These are phyloP conservation scores for Alternaria sp. DNA, from an alignment of 2,329 filamentous ascomycete species.

Conservation along the genomic window DNA sequence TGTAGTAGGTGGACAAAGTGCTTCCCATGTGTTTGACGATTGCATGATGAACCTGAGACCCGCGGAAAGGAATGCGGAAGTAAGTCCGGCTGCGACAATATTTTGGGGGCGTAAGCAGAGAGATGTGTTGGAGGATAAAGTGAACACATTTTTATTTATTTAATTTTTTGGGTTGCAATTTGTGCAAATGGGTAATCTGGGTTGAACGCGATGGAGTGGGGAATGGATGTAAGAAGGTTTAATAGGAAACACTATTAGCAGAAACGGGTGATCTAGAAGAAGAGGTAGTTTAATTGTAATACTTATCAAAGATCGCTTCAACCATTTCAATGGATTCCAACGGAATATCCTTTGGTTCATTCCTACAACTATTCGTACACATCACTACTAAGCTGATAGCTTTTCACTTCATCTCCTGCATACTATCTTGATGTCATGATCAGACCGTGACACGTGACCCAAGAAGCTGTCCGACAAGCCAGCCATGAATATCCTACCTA, in stretches of 20 bases:
- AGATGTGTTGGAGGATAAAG: too few species aligned
- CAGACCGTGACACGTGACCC: background rate
- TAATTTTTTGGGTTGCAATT: too few species aligned
- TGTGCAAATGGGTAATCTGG: too few species aligned
- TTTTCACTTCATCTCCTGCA: background rate
- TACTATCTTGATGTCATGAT: background rate
- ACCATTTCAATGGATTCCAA: background rate
- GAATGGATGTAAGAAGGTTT: too few species aligned
- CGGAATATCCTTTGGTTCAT: background rate
- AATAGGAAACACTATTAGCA: too few species aligned
- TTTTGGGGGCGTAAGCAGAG: too few species aligned
- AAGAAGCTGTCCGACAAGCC: background rate
- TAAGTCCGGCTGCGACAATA: background rate
- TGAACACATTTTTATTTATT: too few species aligned
- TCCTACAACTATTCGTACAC: background rate
- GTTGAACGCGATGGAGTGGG: too few species aligned
- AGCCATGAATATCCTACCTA: background rate
- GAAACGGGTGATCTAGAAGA: too few species aligned
- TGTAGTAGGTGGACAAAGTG: background rate
- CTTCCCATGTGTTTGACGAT: conserved; percentile 8
- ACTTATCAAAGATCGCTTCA: background rate
- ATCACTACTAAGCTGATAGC: background rate
- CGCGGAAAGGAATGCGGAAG: background rate
- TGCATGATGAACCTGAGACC: background rate
- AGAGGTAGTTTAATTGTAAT: too few species aligned